Conservation (phyloP, 495 filamentous ascomycete species). For the Lophiostoma macrostomum region DNA sequence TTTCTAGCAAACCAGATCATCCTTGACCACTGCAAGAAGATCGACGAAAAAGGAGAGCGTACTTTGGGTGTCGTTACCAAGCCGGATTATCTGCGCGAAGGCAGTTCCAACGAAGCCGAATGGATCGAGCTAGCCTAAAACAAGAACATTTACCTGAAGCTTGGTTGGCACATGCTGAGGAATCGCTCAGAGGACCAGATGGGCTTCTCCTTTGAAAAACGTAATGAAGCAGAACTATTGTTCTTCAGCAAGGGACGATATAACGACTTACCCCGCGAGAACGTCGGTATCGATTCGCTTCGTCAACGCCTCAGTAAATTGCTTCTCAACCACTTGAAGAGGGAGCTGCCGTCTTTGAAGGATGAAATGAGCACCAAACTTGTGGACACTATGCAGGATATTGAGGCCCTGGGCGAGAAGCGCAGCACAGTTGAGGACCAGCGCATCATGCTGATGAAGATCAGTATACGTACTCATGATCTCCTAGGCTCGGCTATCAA, state of each 20-base stretch:
- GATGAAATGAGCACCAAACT: conserved; percentile 29
- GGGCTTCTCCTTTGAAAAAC: conserved; percentile 42
- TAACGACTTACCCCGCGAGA: conserved; percentile 24
- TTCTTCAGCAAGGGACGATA: conserved; percentile 44
- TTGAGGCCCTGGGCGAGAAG: conserved; percentile 23
- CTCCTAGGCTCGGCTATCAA: conserved; percentile 23
- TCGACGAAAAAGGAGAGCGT: conserved; percentile 48
- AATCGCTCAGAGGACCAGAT: conserved; percentile 46
- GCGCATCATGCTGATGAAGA: conserved; percentile 22
- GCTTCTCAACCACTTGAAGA: conserved; percentile 34
- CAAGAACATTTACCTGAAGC: conserved; percentile 56
- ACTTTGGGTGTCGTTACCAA: conserved; percentile 62
- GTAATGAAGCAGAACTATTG: conserved; percentile 42
- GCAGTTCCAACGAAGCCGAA: conserved; percentile 48
- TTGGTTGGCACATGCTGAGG: conserved; percentile 69
- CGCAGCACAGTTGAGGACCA: conserved; percentile 22
- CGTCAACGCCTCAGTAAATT: conserved; percentile 35
- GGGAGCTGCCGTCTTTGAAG: conserved; percentile 34
- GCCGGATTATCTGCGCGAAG: conserved; percentile 47
- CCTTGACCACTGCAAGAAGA: conserved; percentile 40
- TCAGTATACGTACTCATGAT: conserved; percentile 17
- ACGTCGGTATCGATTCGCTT: conserved; percentile 35
- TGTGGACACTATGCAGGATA: not conserved
- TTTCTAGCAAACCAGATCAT: conserved; percentile 53
- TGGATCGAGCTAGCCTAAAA: conserved; percentile 60